phyloP scores from a whole-genome alignment of 2,329 filamentous ascomycete genomes.

The Calonectria hongkongensis region DNA sequence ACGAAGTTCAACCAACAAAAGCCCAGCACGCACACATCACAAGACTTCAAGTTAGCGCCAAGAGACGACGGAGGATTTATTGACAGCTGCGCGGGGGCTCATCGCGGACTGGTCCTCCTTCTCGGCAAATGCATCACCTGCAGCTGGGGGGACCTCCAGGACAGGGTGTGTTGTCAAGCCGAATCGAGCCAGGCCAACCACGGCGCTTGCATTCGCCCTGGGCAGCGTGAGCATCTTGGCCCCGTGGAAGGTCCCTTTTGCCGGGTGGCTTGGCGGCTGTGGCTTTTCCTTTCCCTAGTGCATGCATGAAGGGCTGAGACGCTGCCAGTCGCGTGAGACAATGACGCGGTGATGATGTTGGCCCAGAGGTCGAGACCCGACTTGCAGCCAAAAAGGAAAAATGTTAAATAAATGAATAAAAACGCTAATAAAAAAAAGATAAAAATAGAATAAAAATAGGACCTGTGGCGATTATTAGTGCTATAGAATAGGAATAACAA shows the following conservation, averaged over 20 bases:
- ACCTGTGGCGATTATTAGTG: too few species aligned
- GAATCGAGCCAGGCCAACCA: not conserved
- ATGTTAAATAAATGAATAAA: too few species aligned
- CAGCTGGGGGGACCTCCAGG: constrained; percentile 3
- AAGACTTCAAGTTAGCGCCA: not conserved
- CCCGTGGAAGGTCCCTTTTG: not conserved
- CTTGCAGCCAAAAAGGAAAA: too few species aligned
- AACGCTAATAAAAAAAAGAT: too few species aligned
- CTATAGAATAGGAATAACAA: too few species aligned
- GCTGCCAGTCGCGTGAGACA: constrained; percentile 3
- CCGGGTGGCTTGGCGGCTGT: constrained; percentile 12
- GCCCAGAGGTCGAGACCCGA: not conserved
- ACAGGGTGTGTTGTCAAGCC: constrained; percentile 22
- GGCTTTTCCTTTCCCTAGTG: not conserved
- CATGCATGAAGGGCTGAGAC: not conserved
- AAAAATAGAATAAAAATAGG: too few species aligned
- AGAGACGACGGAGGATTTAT: not conserved
- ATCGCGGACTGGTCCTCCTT: not conserved
- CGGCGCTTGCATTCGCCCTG: not conserved
- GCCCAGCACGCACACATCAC: not conserved
- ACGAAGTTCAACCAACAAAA: not conserved
- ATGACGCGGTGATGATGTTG: constrained; percentile 6
- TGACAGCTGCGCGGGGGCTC: constrained; percentile 10
- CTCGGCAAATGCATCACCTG: constrained; percentile 17
- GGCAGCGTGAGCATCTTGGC: constrained; percentile 1